phyloP scores from a whole-genome alignment of 768 basidiomycete genomes.

The Hebeloma cylindrosporum region DNA sequence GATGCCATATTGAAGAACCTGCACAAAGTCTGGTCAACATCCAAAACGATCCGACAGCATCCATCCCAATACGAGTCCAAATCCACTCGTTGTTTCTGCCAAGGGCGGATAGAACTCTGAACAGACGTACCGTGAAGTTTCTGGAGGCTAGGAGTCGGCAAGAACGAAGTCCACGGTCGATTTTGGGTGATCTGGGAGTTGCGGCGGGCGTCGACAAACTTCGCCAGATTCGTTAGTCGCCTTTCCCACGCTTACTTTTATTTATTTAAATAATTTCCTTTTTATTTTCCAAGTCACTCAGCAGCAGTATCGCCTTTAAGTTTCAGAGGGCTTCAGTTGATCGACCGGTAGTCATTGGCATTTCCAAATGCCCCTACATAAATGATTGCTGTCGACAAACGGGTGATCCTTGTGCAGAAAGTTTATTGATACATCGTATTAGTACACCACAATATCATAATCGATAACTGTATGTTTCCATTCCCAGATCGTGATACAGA shows the following conservation, averaged over 20 bases:
- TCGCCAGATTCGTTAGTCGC: constrained; percentile 27
- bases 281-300: too few relatives aligned
- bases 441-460: too few relatives aligned
- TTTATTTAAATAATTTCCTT: constrained; percentile 13
- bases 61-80: constrained; percentile 39
- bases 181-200: constrained; percentile 38
- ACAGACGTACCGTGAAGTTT: constrained; percentile 47
- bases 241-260: constrained; percentile 36
- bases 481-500: constrained; percentile 10
- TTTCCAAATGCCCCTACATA: too few relatives aligned
- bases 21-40: constrained; percentile 33
- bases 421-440: too few relatives aligned
- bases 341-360: too few relatives aligned
- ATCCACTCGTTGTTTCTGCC: constrained; percentile 33
- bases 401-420: too few relatives aligned
- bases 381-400: too few relatives aligned
- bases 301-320: too few relatives aligned
- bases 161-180: constrained; percentile 46
- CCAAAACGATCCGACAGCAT: constrained; percentile 35
- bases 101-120: constrained; percentile 14
- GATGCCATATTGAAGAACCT: constrained; percentile 61
- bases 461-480: not conserved
- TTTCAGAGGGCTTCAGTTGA: too few relatives aligned
- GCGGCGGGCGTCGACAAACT: constrained; percentile 32
- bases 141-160: constrained; percentile 39